These are phyloP conservation scores for Metschnikowia continentalis DNA, from an alignment of 805 yeast genomes.

Conservation along the genomic window DNA sequence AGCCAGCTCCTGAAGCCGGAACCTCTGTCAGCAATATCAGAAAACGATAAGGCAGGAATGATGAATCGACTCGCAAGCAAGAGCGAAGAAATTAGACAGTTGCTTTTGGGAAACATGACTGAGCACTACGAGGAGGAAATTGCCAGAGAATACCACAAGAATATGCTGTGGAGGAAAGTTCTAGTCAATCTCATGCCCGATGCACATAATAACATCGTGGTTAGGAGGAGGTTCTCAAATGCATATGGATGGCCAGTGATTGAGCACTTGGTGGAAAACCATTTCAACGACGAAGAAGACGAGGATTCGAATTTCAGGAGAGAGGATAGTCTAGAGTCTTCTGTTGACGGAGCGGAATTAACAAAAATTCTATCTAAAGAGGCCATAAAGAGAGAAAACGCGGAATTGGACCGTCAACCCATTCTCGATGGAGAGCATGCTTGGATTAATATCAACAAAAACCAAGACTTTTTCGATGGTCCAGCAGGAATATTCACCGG, in stretches of 20 bases:
- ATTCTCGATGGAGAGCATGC: conserved; percentile 27
- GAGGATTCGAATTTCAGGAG: conserved; percentile 6
- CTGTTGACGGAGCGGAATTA: conserved; percentile 17
- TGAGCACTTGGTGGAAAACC: conserved; percentile 71
- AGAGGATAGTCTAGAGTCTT: conserved; percentile 12
- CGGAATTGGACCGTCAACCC: conserved; percentile 28
- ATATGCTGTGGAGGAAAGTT: conserved; percentile 87
- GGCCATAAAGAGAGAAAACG: conserved; percentile 32
- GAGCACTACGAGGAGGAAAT: conserved; percentile 66
- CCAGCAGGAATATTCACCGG: conserved; percentile 70
- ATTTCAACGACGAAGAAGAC: conserved; percentile 38
- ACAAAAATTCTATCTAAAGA: conserved; percentile 29
- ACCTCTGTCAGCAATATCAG: background rate
- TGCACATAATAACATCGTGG: conserved; percentile 91
- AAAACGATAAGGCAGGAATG: conserved; percentile 11
- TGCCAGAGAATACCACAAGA: conserved; percentile 84
- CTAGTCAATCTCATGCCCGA: conserved; percentile 83
- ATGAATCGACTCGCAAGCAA: conserved; percentile 14
- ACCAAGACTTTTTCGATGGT: conserved; percentile 49
- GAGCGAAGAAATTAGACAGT: conserved; percentile 16
- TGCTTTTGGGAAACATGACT: conserved; percentile 22
- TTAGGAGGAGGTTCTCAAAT: conserved; percentile 82
- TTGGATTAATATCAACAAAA: conserved; percentile 51
- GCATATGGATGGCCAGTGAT: conserved; percentile 95
- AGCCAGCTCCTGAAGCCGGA: background rate